Conservation (phyloP, 2,329 filamentous ascomycete species). For the Endocalyx cinctus region DNA sequence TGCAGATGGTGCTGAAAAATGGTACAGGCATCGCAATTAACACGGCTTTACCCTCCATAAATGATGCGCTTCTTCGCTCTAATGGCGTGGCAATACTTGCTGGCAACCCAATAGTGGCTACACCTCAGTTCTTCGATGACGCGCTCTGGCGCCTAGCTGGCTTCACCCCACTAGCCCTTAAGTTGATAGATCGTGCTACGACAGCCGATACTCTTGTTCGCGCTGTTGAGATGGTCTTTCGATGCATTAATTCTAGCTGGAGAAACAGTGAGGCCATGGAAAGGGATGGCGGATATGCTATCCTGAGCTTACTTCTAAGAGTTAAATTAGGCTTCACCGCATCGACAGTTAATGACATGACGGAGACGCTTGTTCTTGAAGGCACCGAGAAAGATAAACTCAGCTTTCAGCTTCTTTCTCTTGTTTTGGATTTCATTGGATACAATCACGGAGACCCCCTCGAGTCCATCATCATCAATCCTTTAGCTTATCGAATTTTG, state of each 20-base stretch:
- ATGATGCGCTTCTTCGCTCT: constrained; percentile 77
- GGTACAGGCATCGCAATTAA: constrained; percentile 83
- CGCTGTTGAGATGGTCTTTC: constrained; percentile 78
- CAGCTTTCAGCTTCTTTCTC: constrained; percentile 62
- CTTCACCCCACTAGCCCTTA: constrained; percentile 78
- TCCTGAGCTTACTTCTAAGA: constrained; percentile 76
- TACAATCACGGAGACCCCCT: constrained; percentile 76
- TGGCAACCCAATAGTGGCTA: constrained; percentile 74
- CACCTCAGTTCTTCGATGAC: constrained; percentile 84
- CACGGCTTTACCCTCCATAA: constrained; percentile 78
- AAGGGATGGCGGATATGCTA: constrained; percentile 86
- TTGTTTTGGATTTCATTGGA: constrained; percentile 82
- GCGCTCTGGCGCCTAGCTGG: constrained; percentile 91
- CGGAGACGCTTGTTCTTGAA: constrained; percentile 41
- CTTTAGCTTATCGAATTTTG: constrained; percentile 85
- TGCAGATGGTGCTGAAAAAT: constrained; percentile 65
- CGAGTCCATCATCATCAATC: constrained; percentile 92
- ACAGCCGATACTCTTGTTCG: constrained; percentile 67
- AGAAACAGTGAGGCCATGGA: constrained; percentile 98
- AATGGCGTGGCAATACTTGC: constrained; percentile 80
- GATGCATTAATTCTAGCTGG: constrained; percentile 87
- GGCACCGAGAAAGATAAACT: constrained; percentile 51
- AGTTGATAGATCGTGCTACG: constrained; percentile 73
- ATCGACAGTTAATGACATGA: constrained; percentile 28
- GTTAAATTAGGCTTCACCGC: constrained; percentile 66